Conservation (phyloP, 208 protist genomes). For the Acanthamoeba royreba region DNA sequence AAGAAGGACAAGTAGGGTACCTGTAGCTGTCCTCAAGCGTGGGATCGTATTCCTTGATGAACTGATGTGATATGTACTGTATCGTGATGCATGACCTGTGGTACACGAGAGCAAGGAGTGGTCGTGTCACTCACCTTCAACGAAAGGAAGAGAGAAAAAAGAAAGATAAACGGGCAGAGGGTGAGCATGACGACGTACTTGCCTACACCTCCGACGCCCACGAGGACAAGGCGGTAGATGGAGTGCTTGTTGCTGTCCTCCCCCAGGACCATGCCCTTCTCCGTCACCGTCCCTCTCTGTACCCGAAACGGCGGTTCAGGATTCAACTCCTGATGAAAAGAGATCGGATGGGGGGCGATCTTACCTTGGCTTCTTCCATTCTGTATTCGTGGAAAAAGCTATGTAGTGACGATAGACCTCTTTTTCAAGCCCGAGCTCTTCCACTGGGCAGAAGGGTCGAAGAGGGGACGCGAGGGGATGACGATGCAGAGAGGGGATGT, state of each 20-base stretch:
- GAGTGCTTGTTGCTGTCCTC: not conserved
- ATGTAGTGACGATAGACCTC: no score
- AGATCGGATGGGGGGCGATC: not conserved
- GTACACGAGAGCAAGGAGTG: not conserved
- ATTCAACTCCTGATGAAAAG: no score
- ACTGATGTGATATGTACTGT: not conserved
- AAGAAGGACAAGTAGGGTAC: not conserved
- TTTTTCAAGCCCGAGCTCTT: no score
- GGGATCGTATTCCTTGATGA: constrained; percentile 58
- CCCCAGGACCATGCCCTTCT: not conserved
- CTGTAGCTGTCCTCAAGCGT: constrained; percentile 49
- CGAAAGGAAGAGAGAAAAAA: not conserved
- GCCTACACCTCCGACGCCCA: not conserved
- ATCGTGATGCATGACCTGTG: not conserved
- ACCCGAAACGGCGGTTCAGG: no score
- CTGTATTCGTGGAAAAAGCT: no score
- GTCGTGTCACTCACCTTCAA: not conserved
- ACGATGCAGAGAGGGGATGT: no score
- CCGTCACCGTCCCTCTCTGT: not conserved
- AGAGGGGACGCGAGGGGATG: no score
- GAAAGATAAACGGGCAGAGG: no score
- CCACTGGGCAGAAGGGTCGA: no score
- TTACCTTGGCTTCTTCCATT: no score
- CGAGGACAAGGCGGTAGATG: not conserved
- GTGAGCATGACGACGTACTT: not conserved